Conservation (phyloP, 2,329 filamentous ascomycete genomes). For the Neofusicoccum kwambonambiense region DNA sequence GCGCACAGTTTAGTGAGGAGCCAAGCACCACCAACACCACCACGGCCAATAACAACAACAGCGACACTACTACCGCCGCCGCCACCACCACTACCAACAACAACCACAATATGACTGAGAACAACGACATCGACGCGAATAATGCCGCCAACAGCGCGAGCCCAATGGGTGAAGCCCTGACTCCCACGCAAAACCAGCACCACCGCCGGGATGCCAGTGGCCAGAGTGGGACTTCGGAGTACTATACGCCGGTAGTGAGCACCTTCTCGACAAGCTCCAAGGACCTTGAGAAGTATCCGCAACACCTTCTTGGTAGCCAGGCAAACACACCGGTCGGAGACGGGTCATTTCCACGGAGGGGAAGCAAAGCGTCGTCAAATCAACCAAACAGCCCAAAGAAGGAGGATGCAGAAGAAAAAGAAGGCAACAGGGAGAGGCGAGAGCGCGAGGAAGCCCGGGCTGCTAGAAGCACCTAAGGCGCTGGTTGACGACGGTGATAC, state of each 20-base stretch:
- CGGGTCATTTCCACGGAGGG: constrained; percentile 8
- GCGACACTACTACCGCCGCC: neutral
- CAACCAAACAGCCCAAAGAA: constrained; percentile 12
- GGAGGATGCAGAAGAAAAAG: constrained; percentile 9
- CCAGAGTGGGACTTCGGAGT: constrained; percentile 13
- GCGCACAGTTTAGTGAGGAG: constrained; percentile 17
- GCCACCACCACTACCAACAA: neutral
- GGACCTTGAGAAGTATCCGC: constrained; percentile 49
- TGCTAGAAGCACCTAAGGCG: constrained; percentile 8
- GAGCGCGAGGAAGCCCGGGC: neutral
- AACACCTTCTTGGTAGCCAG: constrained; percentile 36
- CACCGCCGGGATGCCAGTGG: constrained; percentile 25
- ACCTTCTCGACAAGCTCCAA: constrained; percentile 53
- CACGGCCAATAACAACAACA: neutral
- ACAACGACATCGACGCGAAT: constrained; percentile 20
- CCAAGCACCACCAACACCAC: neutral
- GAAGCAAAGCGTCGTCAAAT: constrained; percentile 10
- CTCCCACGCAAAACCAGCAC: constrained; percentile 37
- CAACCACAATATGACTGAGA: neutral
- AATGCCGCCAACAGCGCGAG: constrained; percentile 28
- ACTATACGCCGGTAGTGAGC: constrained; percentile 48
- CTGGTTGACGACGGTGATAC: constrained; percentile 16
- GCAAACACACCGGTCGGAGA: constrained; percentile 11
- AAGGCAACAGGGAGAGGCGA: constrained; percentile 5
- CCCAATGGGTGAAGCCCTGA: constrained; percentile 40